phyloP scores from a whole-genome alignment of 306 rosid species.

The Rosa rugosa region DNA sequence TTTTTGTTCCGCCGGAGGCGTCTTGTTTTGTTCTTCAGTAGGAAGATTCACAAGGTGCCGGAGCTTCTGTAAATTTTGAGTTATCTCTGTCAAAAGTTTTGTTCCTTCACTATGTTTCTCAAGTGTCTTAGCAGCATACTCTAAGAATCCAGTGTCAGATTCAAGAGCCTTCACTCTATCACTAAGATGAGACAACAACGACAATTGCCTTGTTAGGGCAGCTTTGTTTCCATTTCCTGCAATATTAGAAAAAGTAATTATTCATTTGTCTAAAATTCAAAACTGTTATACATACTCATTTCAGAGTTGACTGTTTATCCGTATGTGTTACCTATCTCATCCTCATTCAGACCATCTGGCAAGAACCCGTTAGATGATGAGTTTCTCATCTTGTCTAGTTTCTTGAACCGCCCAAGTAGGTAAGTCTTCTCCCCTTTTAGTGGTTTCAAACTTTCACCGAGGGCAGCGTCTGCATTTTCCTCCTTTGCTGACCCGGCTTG shows the following conservation, averaged over 20 bases:
- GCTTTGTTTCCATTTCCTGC: slow-evolving; percentile 47
- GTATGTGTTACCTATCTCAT: slow-evolving; percentile 45
- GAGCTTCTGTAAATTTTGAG: slow-evolving; percentile 49
- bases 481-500: slow-evolving; percentile 29
- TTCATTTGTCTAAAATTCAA: neutral
- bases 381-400: slow-evolving; percentile 36
- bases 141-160: slow-evolving; percentile 42
- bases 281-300: neutral
- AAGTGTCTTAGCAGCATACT: slow-evolving; percentile 36
- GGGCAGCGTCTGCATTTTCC: slow-evolving; percentile 32
- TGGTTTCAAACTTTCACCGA: slow-evolving; percentile 36
- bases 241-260: slow-evolving; percentile 13
- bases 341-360: slow-evolving; percentile 34
- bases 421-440: slow-evolving; percentile 49
- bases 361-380: slow-evolving; percentile 36
- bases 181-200: slow-evolving; percentile 39
- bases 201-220: slow-evolving; percentile 32
- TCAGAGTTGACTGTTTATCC: neutral
- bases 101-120: slow-evolving; percentile 52
- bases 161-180: slow-evolving; percentile 55
- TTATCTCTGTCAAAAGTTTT: slow-evolving; percentile 45
- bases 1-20: neutral
- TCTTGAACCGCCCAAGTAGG: slow-evolving; percentile 56
- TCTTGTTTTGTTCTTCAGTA: slow-evolving; percentile 14
- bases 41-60: slow-evolving; percentile 36